Conservation (phyloP, 1,284 basidiomycete species). For the Kwoniella shivajii region DNA sequence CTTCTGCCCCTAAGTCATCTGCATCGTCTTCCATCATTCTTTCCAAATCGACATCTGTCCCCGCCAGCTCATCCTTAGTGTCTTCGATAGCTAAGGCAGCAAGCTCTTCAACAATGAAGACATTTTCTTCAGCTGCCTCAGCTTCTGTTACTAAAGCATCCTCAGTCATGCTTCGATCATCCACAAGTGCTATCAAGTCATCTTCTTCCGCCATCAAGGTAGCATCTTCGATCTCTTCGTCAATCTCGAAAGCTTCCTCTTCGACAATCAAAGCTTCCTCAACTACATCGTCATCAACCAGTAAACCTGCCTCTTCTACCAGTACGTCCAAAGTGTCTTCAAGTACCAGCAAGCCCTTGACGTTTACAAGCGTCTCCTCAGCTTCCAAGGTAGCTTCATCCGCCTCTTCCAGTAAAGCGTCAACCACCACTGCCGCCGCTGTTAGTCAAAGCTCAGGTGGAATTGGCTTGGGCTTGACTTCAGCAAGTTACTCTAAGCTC, state of each 20-base stretch:
- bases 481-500: not conserved
- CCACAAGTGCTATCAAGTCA: not conserved
- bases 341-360: not conserved
- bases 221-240: not conserved
- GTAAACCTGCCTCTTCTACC: not conserved
- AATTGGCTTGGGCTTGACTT: not conserved
- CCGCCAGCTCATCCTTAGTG: no score
- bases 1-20: not conserved
- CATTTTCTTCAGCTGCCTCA: no score
- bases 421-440: not conserved
- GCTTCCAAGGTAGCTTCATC: not conserved
- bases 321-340: not conserved
- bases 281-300: not conserved
- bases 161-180: no score
- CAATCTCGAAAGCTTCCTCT: not conserved
- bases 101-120: no score
- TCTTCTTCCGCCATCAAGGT: not conserved
- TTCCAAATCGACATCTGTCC: no score
- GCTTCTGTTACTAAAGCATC: no score
- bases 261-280: not conserved
- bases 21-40: not conserved
- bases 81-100: no score
- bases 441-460: not conserved
- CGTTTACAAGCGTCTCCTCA: not conserved
- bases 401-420: not conserved